phyloP scores from a whole-genome alignment of 345 rosid species.

The Iberis pinnata region DNA sequence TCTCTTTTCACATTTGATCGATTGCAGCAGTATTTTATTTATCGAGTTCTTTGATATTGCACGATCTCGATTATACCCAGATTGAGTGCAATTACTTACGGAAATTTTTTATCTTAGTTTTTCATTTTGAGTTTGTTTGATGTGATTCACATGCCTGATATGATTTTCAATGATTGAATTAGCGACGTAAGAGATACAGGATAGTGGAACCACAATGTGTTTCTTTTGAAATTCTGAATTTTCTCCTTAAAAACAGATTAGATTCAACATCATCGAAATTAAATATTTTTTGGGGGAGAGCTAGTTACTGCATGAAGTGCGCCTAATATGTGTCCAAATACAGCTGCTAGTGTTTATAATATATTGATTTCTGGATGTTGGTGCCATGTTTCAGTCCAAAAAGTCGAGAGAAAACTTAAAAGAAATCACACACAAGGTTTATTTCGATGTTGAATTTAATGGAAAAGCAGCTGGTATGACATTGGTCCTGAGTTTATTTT shows the following conservation, averaged over 20 bases:
- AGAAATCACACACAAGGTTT: conserved; percentile 85
- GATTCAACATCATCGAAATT: conserved; percentile 1
- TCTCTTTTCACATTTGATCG: no score
- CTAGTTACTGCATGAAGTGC: conserved; percentile 4
- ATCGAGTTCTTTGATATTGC: no score
- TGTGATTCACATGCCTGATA: no score
- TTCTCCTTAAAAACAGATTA: not conserved
- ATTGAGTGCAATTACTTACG: no score
- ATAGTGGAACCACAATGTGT: no score
- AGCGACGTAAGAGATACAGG: no score
- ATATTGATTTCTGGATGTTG: conserved; percentile 10
- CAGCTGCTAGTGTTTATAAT: no score
- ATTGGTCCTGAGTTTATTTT: conserved; percentile 3
- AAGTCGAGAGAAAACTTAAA: conserved; percentile 47
- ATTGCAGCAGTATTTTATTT: no score
- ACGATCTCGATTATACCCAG: no score
- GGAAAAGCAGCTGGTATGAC: conserved; percentile 87
- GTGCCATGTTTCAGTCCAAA: conserved; percentile 47
- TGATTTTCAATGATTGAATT: no score
- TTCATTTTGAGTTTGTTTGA: not conserved
- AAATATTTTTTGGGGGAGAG: not conserved
- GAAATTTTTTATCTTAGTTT: not conserved
- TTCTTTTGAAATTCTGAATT: no score
- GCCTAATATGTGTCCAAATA: no score
- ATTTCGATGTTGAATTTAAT: conserved; percentile 79